phyloP scores from a whole-genome alignment of 2,329 filamentous ascomycete genomes.

The Fusarium miscanthi region DNA sequence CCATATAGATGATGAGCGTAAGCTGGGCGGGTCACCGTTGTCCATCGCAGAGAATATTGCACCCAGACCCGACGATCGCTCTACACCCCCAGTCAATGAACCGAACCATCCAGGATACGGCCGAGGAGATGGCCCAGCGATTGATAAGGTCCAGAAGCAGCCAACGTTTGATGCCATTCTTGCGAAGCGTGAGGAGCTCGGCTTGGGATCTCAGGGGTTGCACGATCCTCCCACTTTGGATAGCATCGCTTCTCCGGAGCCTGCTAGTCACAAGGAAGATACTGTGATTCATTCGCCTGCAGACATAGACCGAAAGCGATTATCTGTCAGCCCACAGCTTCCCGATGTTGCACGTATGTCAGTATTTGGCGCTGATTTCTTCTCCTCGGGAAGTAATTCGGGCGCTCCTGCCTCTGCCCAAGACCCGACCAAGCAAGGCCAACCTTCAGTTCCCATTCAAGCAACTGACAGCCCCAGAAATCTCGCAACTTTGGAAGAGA shows the following conservation, averaged over 20 bases:
- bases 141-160: constrained; percentile 27
- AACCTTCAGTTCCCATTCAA: constrained; percentile 1
- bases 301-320: constrained; percentile 45
- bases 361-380: constrained; percentile 69
- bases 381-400: constrained; percentile 52
- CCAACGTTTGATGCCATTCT: constrained; percentile 40
- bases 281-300: constrained; percentile 16
- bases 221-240: constrained; percentile 5
- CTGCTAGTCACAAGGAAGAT: constrained; percentile 8
- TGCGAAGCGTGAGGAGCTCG: constrained; percentile 28
- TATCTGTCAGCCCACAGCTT: constrained; percentile 67
- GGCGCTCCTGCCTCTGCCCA: constrained; percentile 6
- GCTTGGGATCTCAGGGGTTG: background rate
- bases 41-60: constrained; percentile 66
- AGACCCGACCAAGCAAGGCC: constrained; percentile 29
- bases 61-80: constrained; percentile 51
- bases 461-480: constrained; percentile 1
- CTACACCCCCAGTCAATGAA: constrained; percentile 25
- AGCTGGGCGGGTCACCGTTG: constrained; percentile 67
- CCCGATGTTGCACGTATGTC: constrained; percentile 70
- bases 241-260: constrained; percentile 2
- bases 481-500: constrained; percentile 13
- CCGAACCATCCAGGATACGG: constrained; percentile 2
- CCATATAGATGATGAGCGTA: constrained; percentile 71
- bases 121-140: constrained; percentile 2